Base-by-base conservation (phyloP, 2,329 filamentous ascomycete genomes). In the Verticillium klebahnii region DNA sequence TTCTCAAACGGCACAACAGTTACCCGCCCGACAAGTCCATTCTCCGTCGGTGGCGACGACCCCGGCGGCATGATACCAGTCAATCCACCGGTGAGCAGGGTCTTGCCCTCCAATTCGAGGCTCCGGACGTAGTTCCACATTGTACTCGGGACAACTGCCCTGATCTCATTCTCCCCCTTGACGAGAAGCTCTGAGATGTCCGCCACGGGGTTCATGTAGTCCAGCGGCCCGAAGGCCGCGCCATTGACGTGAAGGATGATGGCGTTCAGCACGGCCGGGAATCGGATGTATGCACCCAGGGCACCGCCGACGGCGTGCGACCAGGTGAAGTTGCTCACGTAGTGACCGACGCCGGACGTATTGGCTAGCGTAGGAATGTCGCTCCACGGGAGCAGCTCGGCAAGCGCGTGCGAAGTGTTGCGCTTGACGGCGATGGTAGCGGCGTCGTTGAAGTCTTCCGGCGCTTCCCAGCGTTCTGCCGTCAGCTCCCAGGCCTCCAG, bases 391-490 rank as follows among this genome's bases (percentile, higher is more conserved):
- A 56, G 25, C 9, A 65, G 55, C 2, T 25, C 17, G 1, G 19
- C 31, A 5, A 65, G 32, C 23, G 56, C 17, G 12, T 61, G 60
- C 1, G 60, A 63, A 1, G 62, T 63, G 57, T 65, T 65, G 0
- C 50, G 55, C 60, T 62, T 65, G 1, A 23, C 14, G 4, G 62
- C 60, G 5, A 50, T 50, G 8, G 57, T 14, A 2, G 54, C 37
- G n/a, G 45, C 59, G 12, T 63, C 39, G 2, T 25, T n/a, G 15
- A 65, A 50, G 17, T 63, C 50, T 14, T 52, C 45, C 1, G 63
- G 62, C 3, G 62, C 60, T 17, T 63, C 63, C 60, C 63, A 65
- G 14, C 60, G 62, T 17, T 63, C 62, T 8, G 58, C 54, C 1
- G 52, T 23, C 2, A 65, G 58, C 1, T 32, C 36, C 63, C 63